A percentile compares a stretch with the other conserved stretches of the same genome.
Evolutionary conservation across 2,329 filamentous ascomycete genomes (phyloP).

Genomic region (Purpureocillium takamizusanense): DNA sequence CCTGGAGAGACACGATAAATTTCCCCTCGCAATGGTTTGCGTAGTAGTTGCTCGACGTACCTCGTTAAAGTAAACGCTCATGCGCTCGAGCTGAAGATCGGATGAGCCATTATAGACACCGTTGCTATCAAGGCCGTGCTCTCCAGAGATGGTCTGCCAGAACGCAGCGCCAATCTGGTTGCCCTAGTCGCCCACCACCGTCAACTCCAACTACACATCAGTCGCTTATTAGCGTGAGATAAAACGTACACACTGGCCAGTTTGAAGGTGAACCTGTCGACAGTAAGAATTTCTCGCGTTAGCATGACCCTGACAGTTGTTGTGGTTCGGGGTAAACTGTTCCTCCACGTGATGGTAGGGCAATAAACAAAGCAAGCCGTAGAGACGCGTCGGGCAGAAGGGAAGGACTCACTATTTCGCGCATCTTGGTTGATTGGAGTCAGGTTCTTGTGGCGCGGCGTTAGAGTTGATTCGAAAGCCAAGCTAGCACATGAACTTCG

Average conservation of each 20-base stretch:
- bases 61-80: conserved; percentile 98
- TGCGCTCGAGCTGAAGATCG: conserved; percentile 98
- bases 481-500: no score
- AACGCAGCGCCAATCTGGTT: conserved; percentile 99
- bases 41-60: conserved; percentile 27
- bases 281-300: no score
- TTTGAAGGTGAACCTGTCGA: conserved; percentile 94
- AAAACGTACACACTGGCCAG: conserved; percentile 99
- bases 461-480: no score
- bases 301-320: no score
- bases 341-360: conserved; percentile 25
- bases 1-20: no score
- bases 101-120: conserved; percentile 98
- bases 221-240: conserved; percentile 31
- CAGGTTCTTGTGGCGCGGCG: no score
- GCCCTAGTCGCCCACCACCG: no score
- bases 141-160: conserved; percentile 84
- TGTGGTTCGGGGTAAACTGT: no score
- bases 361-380: conserved; percentile 25
- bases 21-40: no score
- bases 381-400: conserved; percentile 29
- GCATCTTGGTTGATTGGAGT: no score
- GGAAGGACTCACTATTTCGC: conserved; percentile 54
- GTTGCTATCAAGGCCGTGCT: conserved; percentile 95
- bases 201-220: no score